phyloP scores from a whole-genome alignment of 176 grass and related monocot species.

The Zoysia pacifica region DNA sequence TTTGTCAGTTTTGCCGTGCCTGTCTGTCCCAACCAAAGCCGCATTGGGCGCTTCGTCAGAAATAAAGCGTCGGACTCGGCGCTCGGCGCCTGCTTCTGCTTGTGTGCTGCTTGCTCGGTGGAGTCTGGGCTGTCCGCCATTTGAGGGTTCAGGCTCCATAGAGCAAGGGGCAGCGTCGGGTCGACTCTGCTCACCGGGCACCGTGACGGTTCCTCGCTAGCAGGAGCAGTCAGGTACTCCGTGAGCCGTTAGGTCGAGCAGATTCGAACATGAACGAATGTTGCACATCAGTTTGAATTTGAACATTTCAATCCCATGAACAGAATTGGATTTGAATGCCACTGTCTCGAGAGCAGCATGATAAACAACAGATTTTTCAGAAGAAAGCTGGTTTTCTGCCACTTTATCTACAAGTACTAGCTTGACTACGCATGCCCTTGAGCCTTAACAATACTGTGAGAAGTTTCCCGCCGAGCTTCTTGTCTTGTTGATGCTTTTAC shows the following conservation, averaged over 20 bases:
- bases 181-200: neutral
- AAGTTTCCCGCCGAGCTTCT: slow-evolving; percentile 21
- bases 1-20: slow-evolving; percentile 13
- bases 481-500: neutral
- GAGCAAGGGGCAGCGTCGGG: slow-evolving; percentile 1
- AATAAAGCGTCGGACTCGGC: no score
- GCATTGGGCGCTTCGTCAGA: neutral
- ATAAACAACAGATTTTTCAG: no score
- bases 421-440: neutral
- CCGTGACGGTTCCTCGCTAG: neutral
- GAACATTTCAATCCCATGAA: neutral
- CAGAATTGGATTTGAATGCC: neutral
- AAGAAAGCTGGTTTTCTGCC: neutral
- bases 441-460: neutral
- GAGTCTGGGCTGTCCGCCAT: slow-evolving; percentile 22
- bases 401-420: neutral
- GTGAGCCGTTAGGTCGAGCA: neutral
- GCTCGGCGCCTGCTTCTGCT: neutral
- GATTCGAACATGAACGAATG: neutral
- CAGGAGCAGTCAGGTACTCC: neutral
- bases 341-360: neutral
- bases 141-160: neutral
- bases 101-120: neutral
- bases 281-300: slow-evolving; percentile 9
- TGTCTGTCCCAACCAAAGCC: slow-evolving; percentile 9